Base-by-base conservation (phyloP, 2,329 filamentous ascomycete genomes). In the Beauveria australis region DNA sequence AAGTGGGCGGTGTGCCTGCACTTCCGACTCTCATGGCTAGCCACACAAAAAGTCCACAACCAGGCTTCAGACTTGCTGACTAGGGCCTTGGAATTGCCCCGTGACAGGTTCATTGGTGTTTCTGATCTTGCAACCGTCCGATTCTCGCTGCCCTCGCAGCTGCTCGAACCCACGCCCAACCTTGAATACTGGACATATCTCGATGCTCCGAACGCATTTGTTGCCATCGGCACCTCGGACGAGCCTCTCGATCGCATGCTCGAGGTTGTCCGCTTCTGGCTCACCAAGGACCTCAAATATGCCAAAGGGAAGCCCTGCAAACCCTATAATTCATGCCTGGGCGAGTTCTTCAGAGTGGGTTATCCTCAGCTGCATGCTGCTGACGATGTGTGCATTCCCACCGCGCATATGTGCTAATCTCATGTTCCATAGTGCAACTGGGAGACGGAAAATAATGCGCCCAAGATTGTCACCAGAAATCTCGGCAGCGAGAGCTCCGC, bases 181-280 rank as follows among this genome's bases (percentile, higher is more conserved):
- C 80, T 99, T 72, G 94, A 99, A 78, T 99, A 97, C 78, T 99
- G 94, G 94, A 95, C 95, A 70, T 99, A 99, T 71, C 81, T 99
- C 72, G 94, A 99, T 75, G 85, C 92, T 67, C 93, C 93, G 24
- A 95, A 96, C 74, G 91, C 92, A 53, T 97, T 99, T 65, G 77
- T 85, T 65, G 83, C 83, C 51, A 88, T 88, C 68, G 94, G 93
- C 68, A 93, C 93, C 68, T 94, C 93, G 19, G 89, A 97, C 67
- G 91, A 97, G 67, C 84, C 89, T 12, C 79, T 97, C 60, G 93
- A 94, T 67, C 91, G 94, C 67, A 97, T 97, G 90, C 83, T 99
- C 56, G 92, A 93, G 70, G 91, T 96, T 33, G 76, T 97, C 68
- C 87, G 92, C 63, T 99, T 97, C 76, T 99, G 94, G 94, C 96